These are phyloP conservation scores for Podila clonocystis DNA, from an alignment of 192 early-diverging fungal genomes.

Conservation along the genomic window DNA sequence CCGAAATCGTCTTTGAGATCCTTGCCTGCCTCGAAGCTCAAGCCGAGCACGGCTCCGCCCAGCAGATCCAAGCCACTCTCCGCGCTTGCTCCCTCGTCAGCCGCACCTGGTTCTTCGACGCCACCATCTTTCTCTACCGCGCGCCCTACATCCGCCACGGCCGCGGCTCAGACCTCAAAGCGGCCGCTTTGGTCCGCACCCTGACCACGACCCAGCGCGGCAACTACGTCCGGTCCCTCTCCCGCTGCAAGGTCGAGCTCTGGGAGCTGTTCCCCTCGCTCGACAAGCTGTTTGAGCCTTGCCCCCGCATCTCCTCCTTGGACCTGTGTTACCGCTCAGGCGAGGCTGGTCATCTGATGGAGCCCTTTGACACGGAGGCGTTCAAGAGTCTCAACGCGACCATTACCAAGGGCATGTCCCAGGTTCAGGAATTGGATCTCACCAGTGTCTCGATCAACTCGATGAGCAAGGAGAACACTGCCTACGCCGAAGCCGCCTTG, in stretches of 20 bases:
- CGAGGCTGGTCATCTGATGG: conserved; percentile 41
- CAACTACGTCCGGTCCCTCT: conserved; percentile 38
- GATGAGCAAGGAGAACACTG: conserved; percentile 27
- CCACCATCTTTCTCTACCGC: conserved; percentile 46
- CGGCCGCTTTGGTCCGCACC: conserved; percentile 33
- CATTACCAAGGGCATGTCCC: conserved; percentile 25
- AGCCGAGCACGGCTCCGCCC: conserved; percentile 29
- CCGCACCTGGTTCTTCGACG: conserved; percentile 52
- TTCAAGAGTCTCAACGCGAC: conserved; percentile 29
- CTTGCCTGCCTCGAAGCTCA: conserved; percentile 44
- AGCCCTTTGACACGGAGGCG: conserved; percentile 37
- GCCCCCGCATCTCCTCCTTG: conserved; percentile 34
- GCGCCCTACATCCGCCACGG: conserved; percentile 38
- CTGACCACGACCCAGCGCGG: conserved; percentile 42
- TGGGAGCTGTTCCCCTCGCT: conserved; percentile 46
- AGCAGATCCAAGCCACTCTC: conserved; percentile 37
- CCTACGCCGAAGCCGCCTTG: conserved; percentile 43
- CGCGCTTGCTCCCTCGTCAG: conserved; percentile 45
- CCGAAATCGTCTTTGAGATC: conserved; percentile 51
- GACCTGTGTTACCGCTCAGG: conserved; percentile 46
- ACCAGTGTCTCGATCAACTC: conserved; percentile 43
- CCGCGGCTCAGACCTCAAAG: conserved; percentile 38
- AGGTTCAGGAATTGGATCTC: conserved; percentile 37
- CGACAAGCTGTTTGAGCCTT: conserved; percentile 27
- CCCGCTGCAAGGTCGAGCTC: conserved; percentile 51